phyloP scores from a whole-genome alignment of 192 early-diverging fungal species.

The Coemansia sp. region DNA sequence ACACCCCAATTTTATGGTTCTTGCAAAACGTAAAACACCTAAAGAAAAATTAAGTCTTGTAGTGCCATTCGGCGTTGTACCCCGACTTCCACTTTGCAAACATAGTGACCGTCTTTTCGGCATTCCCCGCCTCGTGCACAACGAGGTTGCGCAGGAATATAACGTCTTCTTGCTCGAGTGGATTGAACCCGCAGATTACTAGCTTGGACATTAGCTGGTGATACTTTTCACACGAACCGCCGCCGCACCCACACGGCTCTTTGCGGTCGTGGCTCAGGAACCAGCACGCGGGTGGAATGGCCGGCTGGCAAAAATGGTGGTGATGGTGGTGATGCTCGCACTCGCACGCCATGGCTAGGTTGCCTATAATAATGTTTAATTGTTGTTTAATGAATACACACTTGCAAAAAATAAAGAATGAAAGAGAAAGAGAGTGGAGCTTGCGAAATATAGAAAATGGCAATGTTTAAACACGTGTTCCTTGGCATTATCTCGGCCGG shows the following conservation, averaged over 20 bases:
- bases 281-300: constrained; percentile 39
- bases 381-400: neutral
- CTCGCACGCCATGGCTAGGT: constrained; percentile 29
- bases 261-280: constrained; percentile 45
- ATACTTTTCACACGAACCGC: constrained; percentile 33
- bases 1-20: neutral
- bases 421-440: neutral
- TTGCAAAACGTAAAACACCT: neutral
- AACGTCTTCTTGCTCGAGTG: constrained; percentile 31
- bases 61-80: constrained; percentile 33
- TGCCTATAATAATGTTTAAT: neutral
- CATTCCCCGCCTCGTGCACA: constrained; percentile 33
- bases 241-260: constrained; percentile 46
- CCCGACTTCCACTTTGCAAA: constrained; percentile 53
- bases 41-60: constrained; percentile 17
- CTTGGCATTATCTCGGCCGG: neutral
- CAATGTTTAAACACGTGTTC: neutral
- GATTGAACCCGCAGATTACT: constrained; percentile 37
- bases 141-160: constrained; percentile 46
- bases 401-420: neutral
- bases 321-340: constrained; percentile 20
- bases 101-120: constrained; percentile 31
- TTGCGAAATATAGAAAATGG: neutral
- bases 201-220: constrained; percentile 42
- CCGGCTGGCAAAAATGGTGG: constrained; percentile 19